Percentiles rank a stretch among this genome's conserved stretches.
Conservation (phyloP, 2,329 filamentous ascomycete genomes). For the Mariannaea elegans region DNA sequence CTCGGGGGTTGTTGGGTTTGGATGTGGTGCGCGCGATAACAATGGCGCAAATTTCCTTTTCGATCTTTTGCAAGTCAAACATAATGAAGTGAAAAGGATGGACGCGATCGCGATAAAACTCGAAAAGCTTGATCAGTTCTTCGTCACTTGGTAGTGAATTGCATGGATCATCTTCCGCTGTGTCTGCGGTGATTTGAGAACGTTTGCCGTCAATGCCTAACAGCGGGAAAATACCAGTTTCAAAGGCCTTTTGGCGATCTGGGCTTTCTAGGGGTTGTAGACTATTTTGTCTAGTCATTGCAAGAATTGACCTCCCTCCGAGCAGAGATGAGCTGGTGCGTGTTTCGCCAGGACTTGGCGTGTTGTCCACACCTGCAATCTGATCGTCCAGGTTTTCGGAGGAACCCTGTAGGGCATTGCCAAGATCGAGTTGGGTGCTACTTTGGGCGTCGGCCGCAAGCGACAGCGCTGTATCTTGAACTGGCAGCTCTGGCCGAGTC, state of each 20-base stretch:
- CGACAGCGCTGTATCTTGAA: neutral
- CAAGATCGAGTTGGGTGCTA: neutral
- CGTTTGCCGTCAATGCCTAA: conserved; percentile 17
- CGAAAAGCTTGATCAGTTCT: conserved; percentile 28
- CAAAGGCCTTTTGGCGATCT: conserved; percentile 24
- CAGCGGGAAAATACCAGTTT: conserved; percentile 28
- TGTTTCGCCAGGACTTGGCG: neutral
- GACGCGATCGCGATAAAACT: conserved; percentile 23
- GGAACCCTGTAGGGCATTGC: neutral
- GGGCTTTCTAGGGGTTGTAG: conserved; percentile 9
- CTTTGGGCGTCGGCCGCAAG: neutral
- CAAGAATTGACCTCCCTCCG: conserved; percentile 27
- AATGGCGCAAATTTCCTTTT: conserved; percentile 25
- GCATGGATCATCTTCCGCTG: neutral
- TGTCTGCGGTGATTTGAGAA: neutral
- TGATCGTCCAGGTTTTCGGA: neutral
- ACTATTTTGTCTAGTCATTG: conserved; percentile 15
- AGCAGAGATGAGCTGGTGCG: conserved; percentile 15
- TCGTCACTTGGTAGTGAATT: neutral
- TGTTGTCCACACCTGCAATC: neutral
- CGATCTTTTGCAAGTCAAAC: conserved; percentile 20
- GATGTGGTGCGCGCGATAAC: neutral
- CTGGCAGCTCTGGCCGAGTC: neutral
- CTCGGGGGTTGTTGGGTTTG: neutral
- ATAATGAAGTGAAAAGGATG: conserved; percentile 26